A percentile compares a stretch with the other conserved stretches of the same genome.
Conservation (phyloP, 2,329 filamentous ascomycete genomes). For the Beauveria caledonica region DNA sequence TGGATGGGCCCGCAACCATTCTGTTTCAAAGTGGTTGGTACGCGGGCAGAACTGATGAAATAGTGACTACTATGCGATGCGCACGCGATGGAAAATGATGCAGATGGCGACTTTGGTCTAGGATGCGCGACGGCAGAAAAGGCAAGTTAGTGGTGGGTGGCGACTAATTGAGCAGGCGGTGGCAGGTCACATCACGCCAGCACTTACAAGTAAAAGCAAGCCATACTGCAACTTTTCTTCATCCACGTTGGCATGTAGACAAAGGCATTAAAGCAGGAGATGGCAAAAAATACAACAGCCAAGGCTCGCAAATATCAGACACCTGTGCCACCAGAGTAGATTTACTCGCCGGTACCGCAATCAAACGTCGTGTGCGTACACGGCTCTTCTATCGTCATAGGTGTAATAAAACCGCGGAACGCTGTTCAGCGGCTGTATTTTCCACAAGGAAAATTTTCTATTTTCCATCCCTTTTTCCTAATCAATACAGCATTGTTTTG, state of each 20-base stretch:
- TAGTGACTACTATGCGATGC: not conserved
- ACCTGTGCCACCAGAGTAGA: too few species aligned
- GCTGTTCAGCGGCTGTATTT: too few species aligned
- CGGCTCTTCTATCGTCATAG: too few species aligned
- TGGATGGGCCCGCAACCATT: conserved; percentile 44
- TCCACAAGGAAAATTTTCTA: too few species aligned
- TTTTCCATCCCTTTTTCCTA: too few species aligned
- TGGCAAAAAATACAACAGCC: too few species aligned
- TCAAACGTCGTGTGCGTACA: too few species aligned
- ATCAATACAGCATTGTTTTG: too few species aligned
- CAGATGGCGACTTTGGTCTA: not conserved
- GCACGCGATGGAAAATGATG: not conserved
- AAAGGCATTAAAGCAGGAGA: too few species aligned
- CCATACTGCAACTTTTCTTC: not conserved
- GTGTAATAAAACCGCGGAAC: too few species aligned
- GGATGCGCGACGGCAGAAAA: conserved; percentile 1
- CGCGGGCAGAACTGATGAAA: not conserved
- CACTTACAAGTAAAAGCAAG: not conserved
- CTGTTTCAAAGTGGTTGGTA: not conserved
- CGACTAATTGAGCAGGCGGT: conserved; percentile 7
- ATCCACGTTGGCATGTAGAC: too few species aligned
- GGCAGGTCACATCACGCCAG: not conserved
- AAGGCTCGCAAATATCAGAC: not conserved
- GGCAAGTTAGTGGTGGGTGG: conserved; percentile 1
- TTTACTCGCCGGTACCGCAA: too few species aligned